Evolutionary conservation across 2,329 filamentous ascomycete genomes (phyloP), one percentile per base, ranked within the genome.

Genomic region (Laburnicola sp.): DNA sequence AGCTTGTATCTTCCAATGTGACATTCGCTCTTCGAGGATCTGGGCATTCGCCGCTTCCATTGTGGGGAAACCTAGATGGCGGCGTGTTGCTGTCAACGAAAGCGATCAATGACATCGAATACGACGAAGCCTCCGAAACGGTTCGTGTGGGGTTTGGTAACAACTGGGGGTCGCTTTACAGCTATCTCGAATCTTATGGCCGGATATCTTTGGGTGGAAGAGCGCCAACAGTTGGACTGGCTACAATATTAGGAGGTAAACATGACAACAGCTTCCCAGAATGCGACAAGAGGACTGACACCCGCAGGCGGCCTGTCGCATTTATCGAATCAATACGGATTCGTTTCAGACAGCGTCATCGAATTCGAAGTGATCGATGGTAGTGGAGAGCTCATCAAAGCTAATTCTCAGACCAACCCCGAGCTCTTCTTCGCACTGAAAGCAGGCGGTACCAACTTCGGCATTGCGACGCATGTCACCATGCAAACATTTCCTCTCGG

Each of bases 321-420:
- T 78, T 75, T 45, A 11, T 57, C 35, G 59, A 63, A 40, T 45
- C 57, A 65, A 35, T 75, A 78, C 51, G 76, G 77, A 21, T 75
- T 75, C 66, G 72, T 73, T 21, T 72, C 72, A 37, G 75, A 78
- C 57, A 76, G 35, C 46, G 41, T 59, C n/a, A 53, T 54, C 34
- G 57, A 52, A n/a, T 56, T 58, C 23, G 60, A 69, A 43, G 53
- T 73, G 5, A 69, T 75, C 6, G 65, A 74, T 16, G 68, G 70
- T 35, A 56, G 61, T 39, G 72, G 71, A 4, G 27, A 16, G 4
- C n/a, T 50, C 7, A 30, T 47, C 16, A 43, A 27, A 23, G 51
- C 42, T 5, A 46, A 40, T 10, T 32, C 21, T 21, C 31, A 27
- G 3, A 26, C 35, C 5, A 47, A 57, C 28, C 0, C 47, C 2